Evolutionary conservation across 2,329 filamentous ascomycete genomes (phyloP).

Genomic region (Simplicillium aogashimaense): DNA sequence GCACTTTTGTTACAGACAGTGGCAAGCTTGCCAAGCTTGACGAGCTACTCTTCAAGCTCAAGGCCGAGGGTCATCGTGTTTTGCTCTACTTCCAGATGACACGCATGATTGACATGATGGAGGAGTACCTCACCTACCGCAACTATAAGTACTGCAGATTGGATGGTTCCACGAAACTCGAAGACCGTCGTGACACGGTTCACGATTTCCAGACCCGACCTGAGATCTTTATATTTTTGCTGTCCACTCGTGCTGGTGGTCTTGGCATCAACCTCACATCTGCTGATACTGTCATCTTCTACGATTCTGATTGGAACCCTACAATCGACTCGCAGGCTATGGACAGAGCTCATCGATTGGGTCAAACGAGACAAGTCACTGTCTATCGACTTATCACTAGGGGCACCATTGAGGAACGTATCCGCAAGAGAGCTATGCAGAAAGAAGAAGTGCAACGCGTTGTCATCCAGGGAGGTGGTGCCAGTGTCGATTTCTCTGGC

Average conservation of each 20-base stretch:
- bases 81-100: constrained; percentile 99
- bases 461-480: constrained; percentile 85
- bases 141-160: constrained; percentile 98
- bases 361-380: constrained; percentile 90
- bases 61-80: constrained; percentile 86
- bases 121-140: constrained; percentile 96
- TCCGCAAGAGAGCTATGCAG: constrained; percentile 90
- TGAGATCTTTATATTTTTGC: constrained; percentile 93
- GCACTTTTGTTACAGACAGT: constrained; percentile 92
- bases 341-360: constrained; percentile 96
- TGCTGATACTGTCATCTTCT: constrained; percentile 98
- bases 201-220: constrained; percentile 91
- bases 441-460: constrained; percentile 98
- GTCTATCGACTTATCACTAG: constrained; percentile 96
- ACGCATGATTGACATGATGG: constrained; percentile 98
- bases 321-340: constrained; percentile 98
- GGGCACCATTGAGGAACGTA: constrained; percentile 94
- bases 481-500: constrained; percentile 93
- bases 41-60: constrained; percentile 76
- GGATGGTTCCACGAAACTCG: constrained; percentile 93
- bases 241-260: constrained; percentile 93
- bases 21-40: constrained; percentile 93
- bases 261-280: constrained; percentile 95
- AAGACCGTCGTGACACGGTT: constrained; percentile 93
- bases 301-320: constrained; percentile 98